phyloP scores from a whole-genome alignment of 1,139 yeast species.

The Kodamaea suecica region DNA sequence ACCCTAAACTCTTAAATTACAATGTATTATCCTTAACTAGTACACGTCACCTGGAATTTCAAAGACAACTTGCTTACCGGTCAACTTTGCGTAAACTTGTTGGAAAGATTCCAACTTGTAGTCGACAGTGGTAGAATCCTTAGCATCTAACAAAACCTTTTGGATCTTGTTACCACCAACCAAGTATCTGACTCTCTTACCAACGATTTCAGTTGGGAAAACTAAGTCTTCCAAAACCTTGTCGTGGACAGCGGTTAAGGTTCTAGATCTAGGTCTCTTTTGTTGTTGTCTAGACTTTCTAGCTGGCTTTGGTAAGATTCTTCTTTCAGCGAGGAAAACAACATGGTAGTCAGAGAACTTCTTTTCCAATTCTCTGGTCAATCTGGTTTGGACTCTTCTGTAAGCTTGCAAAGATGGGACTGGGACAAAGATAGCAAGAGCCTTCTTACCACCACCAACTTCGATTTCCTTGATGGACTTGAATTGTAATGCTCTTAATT shows the following conservation, averaged over 20 bases:
- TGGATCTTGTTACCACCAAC: constrained; percentile 99
- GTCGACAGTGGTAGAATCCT: constrained; percentile 96
- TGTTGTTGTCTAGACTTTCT: constrained; percentile 89
- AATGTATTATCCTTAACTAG: not conserved
- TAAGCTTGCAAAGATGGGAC: constrained; percentile 88
- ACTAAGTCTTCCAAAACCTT: constrained; percentile 98
- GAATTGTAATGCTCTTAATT: constrained; percentile 97
- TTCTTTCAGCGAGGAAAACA: constrained; percentile 99
- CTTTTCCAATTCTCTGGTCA: constrained; percentile 99
- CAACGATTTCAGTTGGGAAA: constrained; percentile 98
- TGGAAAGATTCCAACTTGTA: constrained; percentile 99
- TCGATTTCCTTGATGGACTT: constrained; percentile 97
- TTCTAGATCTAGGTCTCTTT: constrained; percentile 99
- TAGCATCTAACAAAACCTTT: constrained; percentile 96
- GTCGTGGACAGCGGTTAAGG: constrained; percentile 98
- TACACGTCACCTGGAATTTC: constrained; percentile 73
- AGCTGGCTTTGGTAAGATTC: constrained; percentile 97
- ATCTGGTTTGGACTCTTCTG: constrained; percentile 97
- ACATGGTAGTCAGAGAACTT: constrained; percentile 99
- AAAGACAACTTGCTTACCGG: constrained; percentile 99
- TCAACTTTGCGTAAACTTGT: constrained; percentile 96
- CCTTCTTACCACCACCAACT: constrained; percentile 98
- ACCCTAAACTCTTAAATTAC: not conserved
- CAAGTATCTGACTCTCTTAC: constrained; percentile 99
- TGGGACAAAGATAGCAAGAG: constrained; percentile 97